Conservation (phyloP, 2,329 filamentous ascomycete genomes). For the Dactylellina haptotyla region DNA sequence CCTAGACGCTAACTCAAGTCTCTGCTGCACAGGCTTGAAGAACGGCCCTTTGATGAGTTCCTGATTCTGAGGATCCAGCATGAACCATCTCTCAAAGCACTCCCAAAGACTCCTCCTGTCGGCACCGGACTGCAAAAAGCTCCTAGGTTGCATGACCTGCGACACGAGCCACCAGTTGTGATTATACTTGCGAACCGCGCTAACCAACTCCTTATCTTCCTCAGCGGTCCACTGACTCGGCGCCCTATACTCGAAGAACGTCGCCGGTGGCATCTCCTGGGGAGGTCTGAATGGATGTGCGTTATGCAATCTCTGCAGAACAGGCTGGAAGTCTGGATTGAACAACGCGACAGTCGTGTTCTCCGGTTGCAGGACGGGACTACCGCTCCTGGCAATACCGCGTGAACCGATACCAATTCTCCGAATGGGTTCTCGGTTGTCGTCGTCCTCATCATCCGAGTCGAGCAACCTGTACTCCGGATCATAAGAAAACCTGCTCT, state of each 20-base stretch:
- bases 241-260: constrained; percentile 86
- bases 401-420: constrained; percentile 39
- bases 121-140: constrained; percentile 81
- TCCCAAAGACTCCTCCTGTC: constrained; percentile 97
- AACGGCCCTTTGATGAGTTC: constrained; percentile 97
- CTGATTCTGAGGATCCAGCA: constrained; percentile 85
- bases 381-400: constrained; percentile 49
- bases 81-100: constrained; percentile 97
- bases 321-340: constrained; percentile 85
- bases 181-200: constrained; percentile 86
- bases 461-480: constrained; percentile 63
- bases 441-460: constrained; percentile 71
- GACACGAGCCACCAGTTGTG: constrained; percentile 99
- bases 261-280: constrained; percentile 90
- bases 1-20: constrained; percentile 69
- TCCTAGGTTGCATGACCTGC: constrained; percentile 77
- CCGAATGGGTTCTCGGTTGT: constrained; percentile 57
- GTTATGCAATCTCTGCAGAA: constrained; percentile 87
- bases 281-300: constrained; percentile 93
- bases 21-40: constrained; percentile 78
- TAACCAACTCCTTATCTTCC: constrained; percentile 89
- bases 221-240: constrained; percentile 90
- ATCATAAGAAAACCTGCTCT: constrained; percentile 82
- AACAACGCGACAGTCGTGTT: constrained; percentile 86
- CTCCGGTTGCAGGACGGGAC: constrained; percentile 69